Percentiles rank a stretch among this genome's conserved stretches.
Conservation (phyloP, 306 rosid genomes). For the Prunus armeniaca region DNA sequence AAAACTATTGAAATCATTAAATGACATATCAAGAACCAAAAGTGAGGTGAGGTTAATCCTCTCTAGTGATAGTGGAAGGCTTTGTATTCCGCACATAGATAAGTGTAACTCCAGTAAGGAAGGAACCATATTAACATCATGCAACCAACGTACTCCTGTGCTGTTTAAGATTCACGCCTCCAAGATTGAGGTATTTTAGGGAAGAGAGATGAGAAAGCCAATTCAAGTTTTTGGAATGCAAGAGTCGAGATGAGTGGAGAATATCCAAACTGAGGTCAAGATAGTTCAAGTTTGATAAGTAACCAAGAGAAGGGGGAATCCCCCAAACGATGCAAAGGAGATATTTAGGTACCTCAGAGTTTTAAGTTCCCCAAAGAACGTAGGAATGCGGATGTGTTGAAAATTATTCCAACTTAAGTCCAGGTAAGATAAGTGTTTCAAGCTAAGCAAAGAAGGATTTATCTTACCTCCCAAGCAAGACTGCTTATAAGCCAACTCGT, state of each 20-base stretch:
- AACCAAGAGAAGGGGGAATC: conserved; percentile 12
- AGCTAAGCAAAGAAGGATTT: neutral
- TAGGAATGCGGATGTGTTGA: neutral
- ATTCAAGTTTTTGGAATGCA: too few relatives aligned
- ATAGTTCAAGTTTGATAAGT: conserved; percentile 19
- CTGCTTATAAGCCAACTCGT: too few relatives aligned
- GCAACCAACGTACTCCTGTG: conserved; percentile 6
- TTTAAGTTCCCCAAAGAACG: neutral
- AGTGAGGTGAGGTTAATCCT: neutral
- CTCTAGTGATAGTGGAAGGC: neutral
- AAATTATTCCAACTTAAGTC: neutral
- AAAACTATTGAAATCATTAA: neutral
- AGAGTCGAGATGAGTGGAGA: too few relatives aligned
- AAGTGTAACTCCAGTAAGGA: conserved; percentile 10
- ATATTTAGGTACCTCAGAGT: conserved; percentile 18
- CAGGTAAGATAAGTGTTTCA: neutral
- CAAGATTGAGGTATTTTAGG: too few relatives aligned
- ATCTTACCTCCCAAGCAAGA: neutral
- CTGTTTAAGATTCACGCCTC: neutral
- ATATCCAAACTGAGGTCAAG: conserved; percentile 23
- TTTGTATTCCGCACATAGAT: neutral
- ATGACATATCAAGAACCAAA: neutral
- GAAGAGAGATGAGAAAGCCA: too few relatives aligned
- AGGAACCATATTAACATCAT: conserved; percentile 16
- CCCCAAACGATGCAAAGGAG: neutral